phyloP scores from a whole-genome alignment of 352 stramenopile species.

The Albugo laibachii region DNA sequence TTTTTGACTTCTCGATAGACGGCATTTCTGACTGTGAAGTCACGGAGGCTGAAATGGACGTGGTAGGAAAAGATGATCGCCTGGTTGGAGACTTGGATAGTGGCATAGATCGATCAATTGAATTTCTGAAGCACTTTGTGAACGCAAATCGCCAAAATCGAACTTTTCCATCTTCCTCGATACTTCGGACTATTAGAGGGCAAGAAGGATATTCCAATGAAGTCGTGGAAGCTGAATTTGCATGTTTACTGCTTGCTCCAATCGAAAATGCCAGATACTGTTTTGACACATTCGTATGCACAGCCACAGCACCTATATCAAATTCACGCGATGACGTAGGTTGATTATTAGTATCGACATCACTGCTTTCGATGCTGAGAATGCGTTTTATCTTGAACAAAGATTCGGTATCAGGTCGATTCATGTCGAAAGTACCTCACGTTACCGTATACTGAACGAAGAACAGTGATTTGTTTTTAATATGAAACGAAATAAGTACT shows the following conservation, averaged over 20 bases:
- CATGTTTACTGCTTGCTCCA: no score
- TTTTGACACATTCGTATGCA: constrained; percentile 48
- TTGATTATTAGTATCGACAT: not conserved
- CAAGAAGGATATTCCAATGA: no score
- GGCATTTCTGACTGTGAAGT: not conserved
- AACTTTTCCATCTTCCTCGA: constrained; percentile 49
- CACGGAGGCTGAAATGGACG: not conserved
- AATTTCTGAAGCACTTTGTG: constrained; percentile 36
- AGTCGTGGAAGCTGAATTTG: no score
- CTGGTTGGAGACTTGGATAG: not conserved
- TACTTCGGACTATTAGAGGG: constrained; percentile 40
- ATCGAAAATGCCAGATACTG: constrained; percentile 51
- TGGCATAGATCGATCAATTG: not conserved
- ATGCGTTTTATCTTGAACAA: constrained; percentile 64
- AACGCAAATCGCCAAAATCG: constrained; percentile 55
- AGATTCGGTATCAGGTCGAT: not conserved
- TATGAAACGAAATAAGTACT: no score
- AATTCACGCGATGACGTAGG: constrained; percentile 8
- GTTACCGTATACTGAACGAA: no score
- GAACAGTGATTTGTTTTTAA: no score
- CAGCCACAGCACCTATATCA: constrained; percentile 35
- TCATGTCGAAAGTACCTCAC: no score
- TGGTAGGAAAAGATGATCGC: not conserved
- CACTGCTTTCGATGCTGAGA: constrained; percentile 12
- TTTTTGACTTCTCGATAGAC: constrained; percentile 14